A percentile compares a stretch with the other conserved stretches of the same genome.
Conservation (phyloP, 2,329 filamentous ascomycete genomes). For the Epichloe brachyelytri region DNA sequence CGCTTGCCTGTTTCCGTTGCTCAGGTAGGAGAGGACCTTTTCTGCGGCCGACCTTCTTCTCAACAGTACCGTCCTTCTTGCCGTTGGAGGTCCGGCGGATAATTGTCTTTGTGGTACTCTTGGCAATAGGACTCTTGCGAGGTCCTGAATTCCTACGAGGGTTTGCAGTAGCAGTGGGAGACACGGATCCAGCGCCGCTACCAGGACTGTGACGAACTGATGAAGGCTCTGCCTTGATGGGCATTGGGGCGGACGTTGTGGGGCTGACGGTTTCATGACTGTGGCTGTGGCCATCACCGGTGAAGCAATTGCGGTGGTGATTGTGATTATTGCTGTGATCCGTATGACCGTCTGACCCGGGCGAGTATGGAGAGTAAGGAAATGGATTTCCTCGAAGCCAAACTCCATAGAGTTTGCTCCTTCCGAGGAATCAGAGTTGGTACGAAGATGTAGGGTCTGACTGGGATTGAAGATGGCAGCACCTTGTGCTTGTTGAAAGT, state of each 20-base stretch:
- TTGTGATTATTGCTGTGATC: conserved; percentile 13
- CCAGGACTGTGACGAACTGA: conserved; percentile 47
- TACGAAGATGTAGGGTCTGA: conserved; percentile 79
- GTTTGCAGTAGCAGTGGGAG: conserved; percentile 48
- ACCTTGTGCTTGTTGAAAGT: conserved; percentile 39
- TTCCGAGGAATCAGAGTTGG: conserved; percentile 75
- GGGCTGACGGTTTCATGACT: conserved; percentile 50
- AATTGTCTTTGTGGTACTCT: conserved; percentile 66
- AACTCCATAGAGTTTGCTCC: conserved; percentile 53
- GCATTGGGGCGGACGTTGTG: conserved; percentile 52
- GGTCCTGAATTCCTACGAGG: conserved; percentile 53
- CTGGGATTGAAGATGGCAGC: conserved; percentile 80
- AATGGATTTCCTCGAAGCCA: conserved; percentile 67
- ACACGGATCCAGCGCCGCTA: conserved; percentile 46
- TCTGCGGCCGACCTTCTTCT: conserved; percentile 88
- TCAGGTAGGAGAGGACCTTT: conserved; percentile 84
- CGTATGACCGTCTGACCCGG: conserved; percentile 54
- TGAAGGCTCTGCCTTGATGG: conserved; percentile 44
- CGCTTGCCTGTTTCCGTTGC: conserved; percentile 89
- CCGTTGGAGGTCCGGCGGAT: conserved; percentile 64
- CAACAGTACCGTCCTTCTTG: conserved; percentile 64
- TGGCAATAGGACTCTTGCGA: conserved; percentile 67
- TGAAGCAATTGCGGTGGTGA: conserved; percentile 46
- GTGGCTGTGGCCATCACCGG: conserved; percentile 39
- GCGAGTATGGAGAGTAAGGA: conserved; percentile 72